Base-by-base conservation (phyloP, 345 rosid genomes). In the Aegle marmelos region DNA sequence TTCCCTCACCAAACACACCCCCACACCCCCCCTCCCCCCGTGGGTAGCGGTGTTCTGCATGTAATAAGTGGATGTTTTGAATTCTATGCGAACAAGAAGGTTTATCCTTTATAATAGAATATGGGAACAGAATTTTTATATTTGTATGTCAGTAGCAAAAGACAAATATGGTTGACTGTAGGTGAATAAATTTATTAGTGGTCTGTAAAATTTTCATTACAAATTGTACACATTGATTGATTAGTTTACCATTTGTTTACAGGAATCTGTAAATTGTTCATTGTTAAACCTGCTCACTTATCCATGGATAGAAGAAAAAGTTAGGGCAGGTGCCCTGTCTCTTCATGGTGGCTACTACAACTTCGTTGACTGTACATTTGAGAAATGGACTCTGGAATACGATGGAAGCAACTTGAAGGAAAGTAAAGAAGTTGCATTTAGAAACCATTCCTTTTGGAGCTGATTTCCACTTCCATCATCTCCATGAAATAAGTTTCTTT, bases 361-460 rank as follows among this genome's bases (percentile, higher is more conserved):
- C 81, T 92, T 97, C 56, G 76, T 91, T 4, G 83, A 90, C 80
- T 94, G 98, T 82, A 81, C 98, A 2, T 97, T 94, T 54, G 97
- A 92, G 97, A 97, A 91, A 87, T 97, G 99, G 98, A 91, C 98
- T 0, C 82, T 97, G 65, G 97, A 96, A 80, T 90, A 92, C 79
- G 57, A 41, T 53, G 87, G 73, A 78, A 87, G 86, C 81, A 84
- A 79, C 31, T 73, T 54, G 76, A 81, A 78, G 31, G 92, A 75
- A 50, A 80, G 53, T 21, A 82, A 82, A 27, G 79, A 76, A 66
- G 74, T 86, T 48, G 84, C 86, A n/a, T 85, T 91, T 27, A 91
- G 89, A 78, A 76, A 88, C 80, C 76, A 81, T 16, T 90, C 92
- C 8, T 81, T 87, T 61, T 95, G 99, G 98, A 70, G 88, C 82